phyloP scores from a whole-genome alignment of 768 basidiomycete genomes.

The Chiua virens region DNA sequence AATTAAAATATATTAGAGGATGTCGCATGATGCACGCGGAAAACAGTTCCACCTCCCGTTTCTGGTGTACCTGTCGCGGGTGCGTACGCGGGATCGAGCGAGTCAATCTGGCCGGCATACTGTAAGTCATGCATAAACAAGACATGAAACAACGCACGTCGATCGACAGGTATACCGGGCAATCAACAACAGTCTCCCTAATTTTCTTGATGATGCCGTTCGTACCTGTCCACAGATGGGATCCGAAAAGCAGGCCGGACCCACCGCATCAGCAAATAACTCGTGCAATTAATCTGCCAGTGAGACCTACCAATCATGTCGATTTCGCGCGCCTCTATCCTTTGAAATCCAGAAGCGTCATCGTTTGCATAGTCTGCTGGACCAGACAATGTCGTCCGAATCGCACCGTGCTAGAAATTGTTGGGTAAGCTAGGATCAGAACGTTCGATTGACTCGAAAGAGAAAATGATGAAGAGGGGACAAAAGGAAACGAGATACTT shows the following conservation, averaged over 20 bases:
- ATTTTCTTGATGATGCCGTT: constrained; percentile 81
- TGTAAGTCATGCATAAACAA: neutral
- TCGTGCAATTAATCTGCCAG: too few relatives aligned
- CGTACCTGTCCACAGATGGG: constrained; percentile 43
- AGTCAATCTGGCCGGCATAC: constrained; percentile 54
- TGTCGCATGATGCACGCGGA: too few relatives aligned
- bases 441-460: constrained; percentile 29
- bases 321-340: constrained; percentile 83
- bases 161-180: too few relatives aligned
- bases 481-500: constrained; percentile 52
- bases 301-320: constrained; percentile 68
- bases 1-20: too few relatives aligned
- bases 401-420: constrained; percentile 73
- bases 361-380: constrained; percentile 78
- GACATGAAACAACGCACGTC: constrained; percentile 46
- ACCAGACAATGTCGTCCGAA: constrained; percentile 80
- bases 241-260: too few relatives aligned
- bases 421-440: constrained; percentile 75
- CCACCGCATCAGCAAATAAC: too few relatives aligned
- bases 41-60: neutral
- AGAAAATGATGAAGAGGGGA: constrained; percentile 5
- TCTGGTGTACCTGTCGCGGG: constrained; percentile 86
- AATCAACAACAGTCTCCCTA: constrained; percentile 69
- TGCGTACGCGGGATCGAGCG: constrained; percentile 79
- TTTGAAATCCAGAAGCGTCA: constrained; percentile 73